phyloP scores from a whole-genome alignment of 2,329 filamentous ascomycete genomes.

The Venturia carpophila region DNA sequence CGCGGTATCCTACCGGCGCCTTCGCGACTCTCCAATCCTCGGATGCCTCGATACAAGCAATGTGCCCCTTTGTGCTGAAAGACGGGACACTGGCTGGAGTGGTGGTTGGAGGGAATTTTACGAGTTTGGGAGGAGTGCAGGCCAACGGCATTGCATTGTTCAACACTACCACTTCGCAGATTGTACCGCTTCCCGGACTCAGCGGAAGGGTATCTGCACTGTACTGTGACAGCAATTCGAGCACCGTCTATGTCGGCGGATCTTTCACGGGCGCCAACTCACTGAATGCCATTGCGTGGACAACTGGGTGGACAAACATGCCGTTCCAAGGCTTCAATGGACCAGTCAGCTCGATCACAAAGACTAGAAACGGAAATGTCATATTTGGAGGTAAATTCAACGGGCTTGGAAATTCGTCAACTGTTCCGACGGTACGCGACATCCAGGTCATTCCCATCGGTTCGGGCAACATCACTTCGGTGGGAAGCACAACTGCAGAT shows the following conservation, averaged over 20 bases:
- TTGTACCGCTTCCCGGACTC: slow-evolving; percentile 72
- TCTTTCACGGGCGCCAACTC: slow-evolving; percentile 73
- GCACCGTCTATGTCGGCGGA: slow-evolving; percentile 86
- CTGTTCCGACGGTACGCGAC: slow-evolving; percentile 57
- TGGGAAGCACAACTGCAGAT: slow-evolving; percentile 50
- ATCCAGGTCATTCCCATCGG: slow-evolving; percentile 77
- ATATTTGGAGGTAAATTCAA: slow-evolving; percentile 89
- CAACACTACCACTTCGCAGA: slow-evolving; percentile 60
- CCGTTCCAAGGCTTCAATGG: slow-evolving; percentile 94
- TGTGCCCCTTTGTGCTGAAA: slow-evolving; percentile 69
- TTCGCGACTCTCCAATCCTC: slow-evolving; percentile 67
- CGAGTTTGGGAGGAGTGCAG: slow-evolving; percentile 68
- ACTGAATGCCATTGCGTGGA: slow-evolving; percentile 84
- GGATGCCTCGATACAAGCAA: slow-evolving; percentile 77
- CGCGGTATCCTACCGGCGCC: slow-evolving; percentile 75
- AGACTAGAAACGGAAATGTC: slow-evolving; percentile 72
- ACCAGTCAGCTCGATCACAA: slow-evolving; percentile 76
- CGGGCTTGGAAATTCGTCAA: slow-evolving; percentile 70
- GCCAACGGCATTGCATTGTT: slow-evolving; percentile 76
- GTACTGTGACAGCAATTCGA: slow-evolving; percentile 67
- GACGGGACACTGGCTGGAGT: slow-evolving; percentile 65
- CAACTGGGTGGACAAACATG: slow-evolving; percentile 62
- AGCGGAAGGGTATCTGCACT: slow-evolving; percentile 75
- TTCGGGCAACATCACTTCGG: slow-evolving; percentile 64
- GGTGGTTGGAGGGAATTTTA: slow-evolving; percentile 91